Evolutionary conservation across 805 yeast genomes (phyloP), one percentile per base, ranked within the genome.

Genomic region (Cyberlindnera petersonii): DNA sequence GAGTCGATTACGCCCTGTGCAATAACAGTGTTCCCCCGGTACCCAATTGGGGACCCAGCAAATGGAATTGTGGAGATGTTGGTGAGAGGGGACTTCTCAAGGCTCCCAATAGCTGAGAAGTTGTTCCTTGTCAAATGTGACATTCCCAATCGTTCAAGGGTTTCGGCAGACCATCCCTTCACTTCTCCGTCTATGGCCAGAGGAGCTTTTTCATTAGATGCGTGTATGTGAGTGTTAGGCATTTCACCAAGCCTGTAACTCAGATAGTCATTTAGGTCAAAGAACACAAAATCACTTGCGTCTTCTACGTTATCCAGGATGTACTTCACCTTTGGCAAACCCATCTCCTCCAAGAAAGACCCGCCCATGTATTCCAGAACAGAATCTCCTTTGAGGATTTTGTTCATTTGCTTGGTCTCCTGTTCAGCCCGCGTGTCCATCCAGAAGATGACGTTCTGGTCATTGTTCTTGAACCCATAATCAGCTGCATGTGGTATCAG

Each of bases 1-100:
- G 82, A 74, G 49, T 78, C 83, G 26, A 77, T 77, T 26, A 78
- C 72, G 14, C 82, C 81, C 36, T 70, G 69, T 8, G 63, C 60
- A 4, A 66, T 56, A 1, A 52, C 46, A 2, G 36, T 18, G 5
- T 46, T 31, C 5, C 21, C 15, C 7, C 35, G 24, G 10, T 9
- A 5, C 2, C 61, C 65, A 7, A 60, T 50, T 24, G 32, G 58
- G 39, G 52, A 48, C n/a, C 69, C 69, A 2, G 63, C 62, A 16
- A 24, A 42, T 7, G 61, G 69, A 6, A 58, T 42, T 0, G 24
- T 31, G 3, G 33, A 24, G 7, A 23, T 27, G 2, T 17, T n/a
- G 10, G 16, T 4, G 3, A 5, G 9, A 13, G 15, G 7, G 20
- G 24, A n/a, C 17, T 8, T 3, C 23, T 63, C 70, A 9, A 56